Percentiles rank a stretch among this genome's conserved stretches.
Conservation (phyloP, 2,329 filamentous ascomycete genomes). For the Coleophoma crateriformis region DNA sequence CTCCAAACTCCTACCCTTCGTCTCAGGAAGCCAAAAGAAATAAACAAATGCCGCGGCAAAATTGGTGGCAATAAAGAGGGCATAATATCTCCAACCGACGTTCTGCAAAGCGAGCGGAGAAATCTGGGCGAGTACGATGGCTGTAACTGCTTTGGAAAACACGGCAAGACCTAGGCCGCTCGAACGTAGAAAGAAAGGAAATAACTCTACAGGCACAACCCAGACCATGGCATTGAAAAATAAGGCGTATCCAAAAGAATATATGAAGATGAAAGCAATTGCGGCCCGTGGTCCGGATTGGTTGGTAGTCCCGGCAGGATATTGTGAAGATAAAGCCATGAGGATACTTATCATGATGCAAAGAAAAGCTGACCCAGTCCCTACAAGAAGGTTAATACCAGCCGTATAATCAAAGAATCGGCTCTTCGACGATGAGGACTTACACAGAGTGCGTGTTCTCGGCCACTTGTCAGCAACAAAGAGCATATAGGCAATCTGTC, state of each 20-base stretch:
- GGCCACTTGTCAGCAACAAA: conserved; percentile 29
- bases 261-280: conserved; percentile 32
- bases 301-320: conserved; percentile 8
- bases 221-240: conserved; percentile 32
- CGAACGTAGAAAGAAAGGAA: conserved; percentile 26
- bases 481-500: conserved; percentile 27
- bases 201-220: conserved; percentile 28
- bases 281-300: conserved; percentile 25
- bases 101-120: conserved; percentile 29
- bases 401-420: not conserved
- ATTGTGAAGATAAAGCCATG: conserved; percentile 20
- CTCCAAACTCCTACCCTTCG: conserved; percentile 61
- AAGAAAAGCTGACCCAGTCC: conserved; percentile 11
- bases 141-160: conserved; percentile 23
- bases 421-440: conserved; percentile 10
- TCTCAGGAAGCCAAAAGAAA: conserved; percentile 54
- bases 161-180: conserved; percentile 27
- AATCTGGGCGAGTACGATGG: conserved; percentile 25
- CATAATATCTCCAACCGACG: conserved; percentile 33
- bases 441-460: conserved; percentile 25
- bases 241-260: conserved; percentile 28
- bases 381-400: not conserved
- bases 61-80: conserved; percentile 29
- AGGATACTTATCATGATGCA: conserved; percentile 10
- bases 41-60: conserved; percentile 26